These are phyloP conservation scores for Exophiala sp. DNA, from an alignment of 2,329 filamentous ascomycete genomes.

Conservation along the genomic window DNA sequence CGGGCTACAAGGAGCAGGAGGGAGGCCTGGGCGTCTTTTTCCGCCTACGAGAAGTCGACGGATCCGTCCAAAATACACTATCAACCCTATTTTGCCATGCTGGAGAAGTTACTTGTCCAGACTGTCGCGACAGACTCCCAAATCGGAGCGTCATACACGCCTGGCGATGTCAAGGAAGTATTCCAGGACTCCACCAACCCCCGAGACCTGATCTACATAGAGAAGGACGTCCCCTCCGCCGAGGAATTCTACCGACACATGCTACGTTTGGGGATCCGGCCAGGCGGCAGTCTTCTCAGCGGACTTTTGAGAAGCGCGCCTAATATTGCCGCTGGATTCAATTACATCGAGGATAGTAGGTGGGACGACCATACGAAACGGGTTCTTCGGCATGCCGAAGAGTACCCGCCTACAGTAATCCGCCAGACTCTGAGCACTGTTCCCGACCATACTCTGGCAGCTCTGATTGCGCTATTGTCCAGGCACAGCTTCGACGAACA, in stretches of 20 bases:
- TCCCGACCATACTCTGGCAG: constrained; percentile 38
- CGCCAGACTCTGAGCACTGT: constrained; percentile 29
- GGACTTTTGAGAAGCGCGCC: constrained; percentile 46
- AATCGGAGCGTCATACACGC: constrained; percentile 26
- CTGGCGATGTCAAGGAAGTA: constrained; percentile 54
- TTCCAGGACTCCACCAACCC: constrained; percentile 51
- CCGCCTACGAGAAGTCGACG: constrained; percentile 47
- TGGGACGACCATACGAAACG: constrained; percentile 32
- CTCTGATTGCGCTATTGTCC: constrained; percentile 42
- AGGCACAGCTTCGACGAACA: constrained; percentile 25
- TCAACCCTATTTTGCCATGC: constrained; percentile 48
- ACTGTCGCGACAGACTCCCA: constrained; percentile 29
- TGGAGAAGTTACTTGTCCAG: constrained; percentile 48
- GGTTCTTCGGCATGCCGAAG: constrained; percentile 17
- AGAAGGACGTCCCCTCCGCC: constrained; percentile 47
- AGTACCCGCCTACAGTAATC: constrained; percentile 18
- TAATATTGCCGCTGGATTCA: constrained; percentile 38
- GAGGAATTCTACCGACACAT: constrained; percentile 50
- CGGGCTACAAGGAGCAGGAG: constrained; percentile 54
- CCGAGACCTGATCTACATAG: constrained; percentile 53
- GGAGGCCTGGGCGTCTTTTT: constrained; percentile 61
- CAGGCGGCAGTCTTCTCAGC: constrained; percentile 42
- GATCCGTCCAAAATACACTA: constrained; percentile 29
- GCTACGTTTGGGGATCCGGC: constrained; percentile 40
- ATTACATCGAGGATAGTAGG: constrained; percentile 38